Conservation (phyloP, 768 basidiomycete species). For the Stropharia rugosoannulata region DNA sequence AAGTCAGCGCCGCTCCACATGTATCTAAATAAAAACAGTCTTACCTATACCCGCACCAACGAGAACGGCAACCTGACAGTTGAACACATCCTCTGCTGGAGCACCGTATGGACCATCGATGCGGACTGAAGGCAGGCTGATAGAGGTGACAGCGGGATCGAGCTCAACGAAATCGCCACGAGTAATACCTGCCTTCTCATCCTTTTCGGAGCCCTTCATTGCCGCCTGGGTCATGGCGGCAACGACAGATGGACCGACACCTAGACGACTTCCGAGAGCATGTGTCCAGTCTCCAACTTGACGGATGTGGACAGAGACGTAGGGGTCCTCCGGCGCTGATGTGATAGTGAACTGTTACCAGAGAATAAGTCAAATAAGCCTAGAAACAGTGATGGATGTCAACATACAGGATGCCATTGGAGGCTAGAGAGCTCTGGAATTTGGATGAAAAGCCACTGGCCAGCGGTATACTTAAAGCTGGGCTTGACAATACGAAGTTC, state of each 20-base stretch:
- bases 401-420: slow-evolving; percentile 96
- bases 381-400: slow-evolving; percentile 1
- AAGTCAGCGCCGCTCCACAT: slow-evolving; percentile 1
- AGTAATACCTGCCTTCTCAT: slow-evolving; percentile 40
- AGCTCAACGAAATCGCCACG: slow-evolving; percentile 86
- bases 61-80: slow-evolving; percentile 83
- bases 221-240: slow-evolving; percentile 77
- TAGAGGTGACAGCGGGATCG: slow-evolving; percentile 46
- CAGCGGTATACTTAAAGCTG: slow-evolving; percentile 87
- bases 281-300: slow-evolving; percentile 91
- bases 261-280: slow-evolving; percentile 82
- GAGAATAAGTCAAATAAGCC: background rate
- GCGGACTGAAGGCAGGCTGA: slow-evolving; percentile 64
- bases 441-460: slow-evolving; percentile 91
- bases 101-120: slow-evolving; percentile 95
- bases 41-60: slow-evolving; percentile 92
- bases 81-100: slow-evolving; percentile 89
- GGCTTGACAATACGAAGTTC: slow-evolving; percentile 91
- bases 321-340: slow-evolving; percentile 92
- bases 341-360: slow-evolving; percentile 82
- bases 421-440: slow-evolving; percentile 80
- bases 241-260: slow-evolving; percentile 75
- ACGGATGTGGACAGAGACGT: slow-evolving; percentile 89
- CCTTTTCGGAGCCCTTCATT: slow-evolving; percentile 74
- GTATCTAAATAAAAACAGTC: slow-evolving; percentile 13